A percentile compares a stretch with the other conserved stretches of the same genome.
These are phyloP conservation scores for Ilyonectria robusta DNA, from an alignment of 2,329 filamentous ascomycete genomes.

Conservation along the genomic window DNA sequence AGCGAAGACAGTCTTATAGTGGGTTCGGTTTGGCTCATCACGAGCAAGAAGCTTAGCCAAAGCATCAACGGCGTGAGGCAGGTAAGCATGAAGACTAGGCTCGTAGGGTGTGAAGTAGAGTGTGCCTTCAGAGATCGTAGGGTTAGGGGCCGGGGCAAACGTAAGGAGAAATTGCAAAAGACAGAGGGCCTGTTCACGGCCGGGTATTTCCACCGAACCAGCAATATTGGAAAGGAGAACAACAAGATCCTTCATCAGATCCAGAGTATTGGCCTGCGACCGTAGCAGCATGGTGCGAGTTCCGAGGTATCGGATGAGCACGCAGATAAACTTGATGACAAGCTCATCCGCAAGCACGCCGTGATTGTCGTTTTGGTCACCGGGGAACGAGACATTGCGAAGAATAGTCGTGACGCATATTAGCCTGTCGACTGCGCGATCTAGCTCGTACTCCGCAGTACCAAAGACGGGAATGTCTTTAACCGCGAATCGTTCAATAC, in stretches of 20 bases:
- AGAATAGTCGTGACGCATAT: constrained; percentile 94
- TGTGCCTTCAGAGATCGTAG: constrained; percentile 68
- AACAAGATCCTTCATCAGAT: constrained; percentile 97
- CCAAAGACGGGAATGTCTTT: constrained; percentile 83
- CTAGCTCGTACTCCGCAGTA: constrained; percentile 83
- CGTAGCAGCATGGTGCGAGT: constrained; percentile 90
- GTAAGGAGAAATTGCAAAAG: constrained; percentile 90
- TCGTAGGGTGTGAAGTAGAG: constrained; percentile 87
- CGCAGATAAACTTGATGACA: constrained; percentile 87
- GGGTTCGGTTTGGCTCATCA: constrained; percentile 91
- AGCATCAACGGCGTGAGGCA: constrained; percentile 90
- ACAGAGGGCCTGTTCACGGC: constrained; percentile 88
- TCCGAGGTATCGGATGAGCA: constrained; percentile 87
- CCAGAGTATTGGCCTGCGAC: constrained; percentile 86
- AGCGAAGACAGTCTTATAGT: constrained; percentile 86
- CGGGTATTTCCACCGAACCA: constrained; percentile 83
- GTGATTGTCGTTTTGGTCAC: constrained; percentile 75
- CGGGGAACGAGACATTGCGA: constrained; percentile 90
- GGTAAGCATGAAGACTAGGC: constrained; percentile 85
- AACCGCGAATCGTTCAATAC: constrained; percentile 79
- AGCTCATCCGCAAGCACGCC: constrained; percentile 79
- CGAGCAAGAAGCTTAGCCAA: constrained; percentile 92
- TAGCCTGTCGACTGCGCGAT: constrained; percentile 87
- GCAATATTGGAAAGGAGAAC: constrained; percentile 92
- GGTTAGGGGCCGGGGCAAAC: constrained; percentile 86